Percentiles rank a stretch among this genome's conserved stretches.
phyloP scores from a whole-genome alignment of 2,329 filamentous ascomycete genomes.

The Clarireedia monteithiana region DNA sequence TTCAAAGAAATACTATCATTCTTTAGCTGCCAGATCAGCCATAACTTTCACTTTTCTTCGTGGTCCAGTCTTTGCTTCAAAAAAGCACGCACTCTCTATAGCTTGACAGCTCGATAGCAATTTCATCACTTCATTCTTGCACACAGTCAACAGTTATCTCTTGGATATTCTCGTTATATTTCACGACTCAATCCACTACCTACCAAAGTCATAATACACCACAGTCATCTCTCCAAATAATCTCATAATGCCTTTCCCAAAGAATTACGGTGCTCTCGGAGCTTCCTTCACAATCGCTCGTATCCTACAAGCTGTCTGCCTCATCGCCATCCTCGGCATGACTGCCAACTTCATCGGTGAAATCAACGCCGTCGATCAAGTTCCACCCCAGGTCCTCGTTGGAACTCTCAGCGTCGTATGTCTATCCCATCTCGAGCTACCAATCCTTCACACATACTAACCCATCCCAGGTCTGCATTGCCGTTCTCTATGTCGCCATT shows the following conservation, averaged over 20 bases:
- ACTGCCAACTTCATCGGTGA: slow-evolving; percentile 74
- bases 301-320: slow-evolving; percentile 59
- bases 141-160: background rate
- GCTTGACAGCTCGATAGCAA: background rate
- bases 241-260: slow-evolving; percentile 10
- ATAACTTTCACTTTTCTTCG: slow-evolving; percentile 12
- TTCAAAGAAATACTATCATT: slow-evolving; percentile 21
- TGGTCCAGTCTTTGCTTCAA: background rate
- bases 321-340: slow-evolving; percentile 73
- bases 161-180: background rate
- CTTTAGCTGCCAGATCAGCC: slow-evolving; percentile 25
- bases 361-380: slow-evolving; percentile 58
- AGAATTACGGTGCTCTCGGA: slow-evolving; percentile 56
- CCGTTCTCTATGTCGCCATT: slow-evolving; percentile 70
- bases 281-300: slow-evolving; percentile 71
- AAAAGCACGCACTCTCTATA: background rate
- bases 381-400: slow-evolving; percentile 65
- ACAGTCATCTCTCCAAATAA: background rate
- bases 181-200: background rate
- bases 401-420: slow-evolving; percentile 74
- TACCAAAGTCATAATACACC: background rate
- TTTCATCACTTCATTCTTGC: background rate
- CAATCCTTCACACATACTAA: background rate
- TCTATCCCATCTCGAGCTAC: slow-evolving; percentile 18
- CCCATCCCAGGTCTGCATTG: slow-evolving; percentile 58